Evolutionary conservation across 257 asterid genomes (phyloP).

Genomic region (Solanum appendiculatum): DNA sequence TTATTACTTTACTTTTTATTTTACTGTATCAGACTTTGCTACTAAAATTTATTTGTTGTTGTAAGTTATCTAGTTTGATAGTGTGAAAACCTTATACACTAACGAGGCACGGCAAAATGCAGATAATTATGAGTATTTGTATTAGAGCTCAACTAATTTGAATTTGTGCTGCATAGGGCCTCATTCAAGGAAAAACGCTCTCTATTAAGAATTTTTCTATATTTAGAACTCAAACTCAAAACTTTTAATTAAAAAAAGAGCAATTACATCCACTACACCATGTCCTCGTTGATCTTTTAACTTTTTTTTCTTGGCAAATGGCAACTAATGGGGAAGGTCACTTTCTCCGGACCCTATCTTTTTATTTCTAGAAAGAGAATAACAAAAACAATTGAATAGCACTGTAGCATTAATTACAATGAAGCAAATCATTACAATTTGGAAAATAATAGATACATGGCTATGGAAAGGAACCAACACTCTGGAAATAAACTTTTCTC

Average conservation of each 20-base stretch:
- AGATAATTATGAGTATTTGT: background rate
- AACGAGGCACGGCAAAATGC: background rate
- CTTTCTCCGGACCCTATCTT: background rate
- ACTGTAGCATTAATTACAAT: background rate
- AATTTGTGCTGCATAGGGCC: too few relatives aligned
- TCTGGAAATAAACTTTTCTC: background rate
- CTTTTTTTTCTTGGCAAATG: background rate
- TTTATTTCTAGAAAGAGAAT: background rate
- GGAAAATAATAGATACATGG: background rate
- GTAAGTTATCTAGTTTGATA: background rate
- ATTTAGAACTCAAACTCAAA: accelerated
- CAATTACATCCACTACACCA: background rate
- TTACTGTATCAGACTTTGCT: background rate
- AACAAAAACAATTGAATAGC: background rate
- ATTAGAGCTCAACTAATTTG: too few relatives aligned
- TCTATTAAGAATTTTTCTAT: too few relatives aligned
- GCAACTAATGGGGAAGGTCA: background rate
- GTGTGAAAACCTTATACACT: background rate
- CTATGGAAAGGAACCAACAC: background rate
- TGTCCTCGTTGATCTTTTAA: too few relatives aligned
- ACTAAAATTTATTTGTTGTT: background rate
- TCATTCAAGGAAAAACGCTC: too few relatives aligned
- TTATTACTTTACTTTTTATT: background rate
- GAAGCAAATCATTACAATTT: background rate
- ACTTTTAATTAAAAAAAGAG: too few relatives aligned